Conservation (phyloP, 176 grass and related monocot species). For the Triticum urartu region DNA sequence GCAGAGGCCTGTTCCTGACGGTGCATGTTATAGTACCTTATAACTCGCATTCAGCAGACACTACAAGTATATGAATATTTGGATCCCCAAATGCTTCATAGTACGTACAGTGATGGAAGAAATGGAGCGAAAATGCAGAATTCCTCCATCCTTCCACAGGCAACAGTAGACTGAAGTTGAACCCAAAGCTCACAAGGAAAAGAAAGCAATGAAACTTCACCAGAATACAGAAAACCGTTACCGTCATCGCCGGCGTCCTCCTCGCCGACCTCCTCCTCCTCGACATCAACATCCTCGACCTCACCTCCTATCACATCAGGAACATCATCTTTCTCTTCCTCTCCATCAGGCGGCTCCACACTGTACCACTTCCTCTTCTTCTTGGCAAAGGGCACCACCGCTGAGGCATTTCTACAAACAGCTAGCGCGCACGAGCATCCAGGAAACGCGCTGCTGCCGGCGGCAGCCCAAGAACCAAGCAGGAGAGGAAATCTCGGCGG, state of each 20-base stretch:
- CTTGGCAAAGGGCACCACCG: conserved; percentile 45
- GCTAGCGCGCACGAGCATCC: conserved; percentile 22
- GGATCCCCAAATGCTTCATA: not conserved
- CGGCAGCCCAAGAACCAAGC: not conserved
- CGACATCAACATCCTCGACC: not conserved
- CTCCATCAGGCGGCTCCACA: conserved; percentile 8
- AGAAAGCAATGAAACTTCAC: not conserved
- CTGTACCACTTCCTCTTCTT: conserved; percentile 41
- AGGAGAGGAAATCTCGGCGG: not conserved
- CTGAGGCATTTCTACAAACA: conserved; percentile 47
- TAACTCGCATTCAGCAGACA: not conserved
- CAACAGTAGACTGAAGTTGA: not conserved
- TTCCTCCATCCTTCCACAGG: not conserved
- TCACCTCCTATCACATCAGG: conserved; percentile 22
- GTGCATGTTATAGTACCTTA: not conserved
- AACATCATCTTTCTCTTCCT: not conserved
- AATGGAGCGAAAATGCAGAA: not conserved
- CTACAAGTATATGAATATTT: not conserved
- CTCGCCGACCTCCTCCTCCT: not conserved
- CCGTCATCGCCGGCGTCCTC: not conserved
- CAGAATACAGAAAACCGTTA: not conserved
- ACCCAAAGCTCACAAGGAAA: not conserved
- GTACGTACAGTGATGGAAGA: not conserved
- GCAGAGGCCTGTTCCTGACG: not conserved
- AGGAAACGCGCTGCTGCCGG: not conserved